Conservation (phyloP, 768 basidiomycete genomes). For the Calvatia gigantea region DNA sequence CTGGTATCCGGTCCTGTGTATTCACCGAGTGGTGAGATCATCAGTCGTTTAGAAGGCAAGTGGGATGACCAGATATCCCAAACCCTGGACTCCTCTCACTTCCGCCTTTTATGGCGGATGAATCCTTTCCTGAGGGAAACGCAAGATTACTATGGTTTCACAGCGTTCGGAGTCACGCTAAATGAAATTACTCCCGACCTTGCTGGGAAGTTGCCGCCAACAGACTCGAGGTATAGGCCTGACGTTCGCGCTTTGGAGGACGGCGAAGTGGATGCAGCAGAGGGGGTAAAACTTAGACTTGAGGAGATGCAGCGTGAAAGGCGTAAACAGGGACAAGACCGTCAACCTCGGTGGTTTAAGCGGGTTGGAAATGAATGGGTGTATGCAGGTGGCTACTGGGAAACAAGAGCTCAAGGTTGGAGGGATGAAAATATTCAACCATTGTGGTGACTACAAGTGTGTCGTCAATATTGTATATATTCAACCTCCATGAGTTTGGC, state of each 20-base stretch:
- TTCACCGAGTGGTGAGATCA: conserved; percentile 47
- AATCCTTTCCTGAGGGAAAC: conserved; percentile 69
- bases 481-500: neutral
- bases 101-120: conserved; percentile 76
- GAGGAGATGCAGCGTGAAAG: conserved; percentile 79
- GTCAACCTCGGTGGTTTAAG: conserved; percentile 73
- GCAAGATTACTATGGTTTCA: conserved; percentile 79
- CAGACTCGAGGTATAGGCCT: conserved; percentile 79
- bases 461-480: neutral
- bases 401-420: conserved; percentile 65
- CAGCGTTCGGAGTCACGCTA: conserved; percentile 71
- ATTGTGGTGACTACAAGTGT: conserved; percentile 53
- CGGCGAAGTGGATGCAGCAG: conserved; percentile 68
- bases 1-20: conserved; percentile 62
- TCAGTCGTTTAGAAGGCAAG: conserved; percentile 76
- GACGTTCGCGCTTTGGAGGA: conserved; percentile 83
- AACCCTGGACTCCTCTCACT: conserved; percentile 61
- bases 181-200: conserved; percentile 77
- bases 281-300: conserved; percentile 64
- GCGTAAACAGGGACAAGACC: conserved; percentile 55
- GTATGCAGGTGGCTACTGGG: conserved; percentile 84
- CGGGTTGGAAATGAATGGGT: conserved; percentile 68
- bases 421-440: conserved; percentile 42
- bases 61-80: conserved; percentile 86
- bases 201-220: conserved; percentile 61